Base-by-base conservation (phyloP, 208 protist species). In the Giardia duodenalis region DNA sequence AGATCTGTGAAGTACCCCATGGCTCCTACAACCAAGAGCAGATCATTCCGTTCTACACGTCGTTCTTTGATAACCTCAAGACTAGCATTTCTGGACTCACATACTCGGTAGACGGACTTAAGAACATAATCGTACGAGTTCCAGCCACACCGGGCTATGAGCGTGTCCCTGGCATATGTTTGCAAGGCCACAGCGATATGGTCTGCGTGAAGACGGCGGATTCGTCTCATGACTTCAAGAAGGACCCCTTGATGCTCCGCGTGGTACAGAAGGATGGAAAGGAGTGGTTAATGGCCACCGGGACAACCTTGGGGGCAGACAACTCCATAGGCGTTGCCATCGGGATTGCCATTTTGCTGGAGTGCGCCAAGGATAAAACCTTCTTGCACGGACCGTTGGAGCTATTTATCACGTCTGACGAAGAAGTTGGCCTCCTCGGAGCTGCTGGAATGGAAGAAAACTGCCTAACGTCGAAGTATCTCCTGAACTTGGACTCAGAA, bases 401-500 rank as follows among this genome's bases (percentile, higher is more conserved):
- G 3, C 22, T 67, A 30, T 46, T 94, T 0, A 91, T 92, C 47
- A 94, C 93, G 2, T 76, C 22, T 90, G 89, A 94, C 46, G 93
- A 94, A 87, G 93, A 94, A 57, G 47, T 93, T 46, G 93, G 93
- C 39, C 57, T 94, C 1, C 44, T 92, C 43, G 93, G 93, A 47
- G 93, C 93, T 48, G 42, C 89, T 1, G 87, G 10, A 1, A 45
- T 94, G 30, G 47, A 47, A n/a, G 1, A 39, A 10, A 67, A 46
- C 87, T 39, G 57, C 30, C 57, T 94, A 39, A 91, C 88, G 39
- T 88, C 92, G 3, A 92, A 92, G 87, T 94, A 93, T 47, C 46
- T 93, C 2, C 39, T 94, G n/a, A 94, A 94, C 46, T 22, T 94
- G 4, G 93, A 94, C 57, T 47, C 57, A 30, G 93, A 94, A 46